Conservation (phyloP, 371 early-diverging fungal species). For the Saksenaea oblongispora region DNA sequence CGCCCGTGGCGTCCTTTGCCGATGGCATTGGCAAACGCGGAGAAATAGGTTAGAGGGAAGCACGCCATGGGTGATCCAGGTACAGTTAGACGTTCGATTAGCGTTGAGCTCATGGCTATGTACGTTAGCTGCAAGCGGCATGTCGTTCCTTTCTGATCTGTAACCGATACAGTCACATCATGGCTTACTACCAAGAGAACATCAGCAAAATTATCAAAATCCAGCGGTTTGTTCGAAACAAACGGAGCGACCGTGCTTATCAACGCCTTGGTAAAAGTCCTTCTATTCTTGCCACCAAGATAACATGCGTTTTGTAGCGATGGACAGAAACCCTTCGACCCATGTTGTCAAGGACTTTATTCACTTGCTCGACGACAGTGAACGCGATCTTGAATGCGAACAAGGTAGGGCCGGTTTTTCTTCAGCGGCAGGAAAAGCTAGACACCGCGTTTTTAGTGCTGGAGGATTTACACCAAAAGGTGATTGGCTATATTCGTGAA, state of each 20-base stretch:
- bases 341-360: slow-evolving; percentile 84
- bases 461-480: slow-evolving; percentile 83
- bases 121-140: slow-evolving; percentile 80
- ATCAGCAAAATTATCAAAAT: slow-evolving; percentile 77
- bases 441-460: slow-evolving; percentile 71
- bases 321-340: slow-evolving; percentile 75
- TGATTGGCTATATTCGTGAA: slow-evolving; percentile 87
- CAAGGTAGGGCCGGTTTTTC: slow-evolving; percentile 48
- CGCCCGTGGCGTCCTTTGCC: slow-evolving; percentile 55
- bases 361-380: slow-evolving; percentile 88
- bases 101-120: no score
- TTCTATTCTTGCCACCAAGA: no score
- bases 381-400: slow-evolving; percentile 93
- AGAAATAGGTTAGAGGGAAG: slow-evolving; percentile 10
- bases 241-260: slow-evolving; percentile 80
- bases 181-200: slow-evolving; percentile 67
- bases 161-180: slow-evolving; percentile 52
- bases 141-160: slow-evolving; percentile 68
- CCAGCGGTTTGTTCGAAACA: slow-evolving; percentile 83
- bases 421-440: no score
- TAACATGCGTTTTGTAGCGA: slow-evolving; percentile 55
- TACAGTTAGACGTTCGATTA: no score
- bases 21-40: slow-evolving; percentile 44
- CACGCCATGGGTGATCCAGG: slow-evolving; percentile 24
- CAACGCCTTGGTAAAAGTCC: slow-evolving; percentile 75